A percentile compares a stretch with the other conserved stretches of the same genome.
Conservation (phyloP, 1,139 yeast species). For the Pichia sp. region DNA sequence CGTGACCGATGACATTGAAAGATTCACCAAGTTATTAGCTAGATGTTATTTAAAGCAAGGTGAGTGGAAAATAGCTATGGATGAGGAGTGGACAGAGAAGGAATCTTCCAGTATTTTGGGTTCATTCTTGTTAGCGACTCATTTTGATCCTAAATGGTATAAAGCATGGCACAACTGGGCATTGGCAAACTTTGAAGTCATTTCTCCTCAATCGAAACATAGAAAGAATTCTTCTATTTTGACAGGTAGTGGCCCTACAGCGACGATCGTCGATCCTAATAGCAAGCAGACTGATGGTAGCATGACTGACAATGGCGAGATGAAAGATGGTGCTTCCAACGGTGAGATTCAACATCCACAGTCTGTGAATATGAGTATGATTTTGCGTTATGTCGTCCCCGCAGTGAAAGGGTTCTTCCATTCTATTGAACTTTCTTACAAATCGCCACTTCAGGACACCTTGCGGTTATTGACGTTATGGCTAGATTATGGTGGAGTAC, state of each 20-base stretch:
- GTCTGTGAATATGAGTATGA: conserved; percentile 26
- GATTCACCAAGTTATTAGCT: conserved; percentile 81
- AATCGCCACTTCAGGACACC: conserved; percentile 89
- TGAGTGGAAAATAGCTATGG: conserved; percentile 90
- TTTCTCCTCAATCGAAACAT: conserved; percentile 44
- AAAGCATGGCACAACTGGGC: conserved; percentile 99
- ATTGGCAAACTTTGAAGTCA: conserved; percentile 90
- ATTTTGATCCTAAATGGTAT: conserved; percentile 89
- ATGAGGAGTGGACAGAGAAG: conserved; percentile 67
- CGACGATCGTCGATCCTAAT: no score
- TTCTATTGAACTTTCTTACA: conserved; percentile 79
- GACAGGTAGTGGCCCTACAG: no score
- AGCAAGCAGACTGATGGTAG: no score
- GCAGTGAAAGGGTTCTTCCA: conserved; percentile 95
- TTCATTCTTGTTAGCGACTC: conserved; percentile 88
- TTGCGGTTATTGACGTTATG: conserved; percentile 83
- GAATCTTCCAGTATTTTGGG: conserved; percentile 83
- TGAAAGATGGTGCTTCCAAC: no score
- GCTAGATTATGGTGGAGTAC: conserved; percentile 92
- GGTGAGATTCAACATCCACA: no score
- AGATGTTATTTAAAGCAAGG: conserved; percentile 96
- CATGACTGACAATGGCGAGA: no score
- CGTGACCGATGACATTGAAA: conserved; percentile 68
- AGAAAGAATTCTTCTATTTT: conserved; percentile 15
- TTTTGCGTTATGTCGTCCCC: conserved; percentile 82